A percentile compares a stretch with the other conserved stretches of the same genome.
Conservation (phyloP, 768 basidiomycete genomes). For the Tylopilus balloui region DNA sequence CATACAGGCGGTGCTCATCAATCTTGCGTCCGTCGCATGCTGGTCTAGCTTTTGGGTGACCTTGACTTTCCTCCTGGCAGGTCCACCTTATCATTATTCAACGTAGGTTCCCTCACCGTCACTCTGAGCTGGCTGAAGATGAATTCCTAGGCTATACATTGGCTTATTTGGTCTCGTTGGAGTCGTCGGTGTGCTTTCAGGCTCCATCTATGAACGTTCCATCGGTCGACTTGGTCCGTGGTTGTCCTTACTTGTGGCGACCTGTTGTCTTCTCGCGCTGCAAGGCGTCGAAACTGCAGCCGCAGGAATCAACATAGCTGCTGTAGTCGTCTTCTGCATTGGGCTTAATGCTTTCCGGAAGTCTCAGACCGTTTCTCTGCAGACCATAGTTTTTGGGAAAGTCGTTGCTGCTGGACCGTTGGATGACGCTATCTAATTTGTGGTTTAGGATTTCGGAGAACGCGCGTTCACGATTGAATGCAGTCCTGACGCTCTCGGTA, state of each 20-base stretch:
- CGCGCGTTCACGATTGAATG: constrained; percentile 27
- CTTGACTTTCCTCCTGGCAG: constrained; percentile 41
- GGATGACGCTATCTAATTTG: background rate
- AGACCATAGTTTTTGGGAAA: constrained; percentile 21
- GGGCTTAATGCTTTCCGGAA: constrained; percentile 37
- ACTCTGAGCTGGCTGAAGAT: background rate
- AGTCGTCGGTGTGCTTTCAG: constrained; percentile 31
- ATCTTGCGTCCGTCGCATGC: constrained; percentile 24
- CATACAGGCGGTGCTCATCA: constrained; percentile 29
- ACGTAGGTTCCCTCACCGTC: constrained; percentile 18
- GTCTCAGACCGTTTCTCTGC: constrained; percentile 35
- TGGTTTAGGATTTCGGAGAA: constrained; percentile 20
- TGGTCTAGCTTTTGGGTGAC: constrained; percentile 35
- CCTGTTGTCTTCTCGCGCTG: constrained; percentile 24
- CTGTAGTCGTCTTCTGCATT: constrained; percentile 36
- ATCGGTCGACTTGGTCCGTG: constrained; percentile 36
- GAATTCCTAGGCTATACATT: constrained; percentile 26
- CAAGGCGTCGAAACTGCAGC: constrained; percentile 35
- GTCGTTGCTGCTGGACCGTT: background rate
- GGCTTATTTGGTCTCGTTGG: constrained; percentile 50
- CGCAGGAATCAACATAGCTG: constrained; percentile 35
- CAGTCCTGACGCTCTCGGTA: constrained; percentile 27
- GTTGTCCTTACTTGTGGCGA: constrained; percentile 35
- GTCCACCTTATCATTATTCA: constrained; percentile 34
- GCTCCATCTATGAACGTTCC: constrained; percentile 19